phyloP scores from a whole-genome alignment of 345 rosid genomes.

The Syzygium aqueum region DNA sequence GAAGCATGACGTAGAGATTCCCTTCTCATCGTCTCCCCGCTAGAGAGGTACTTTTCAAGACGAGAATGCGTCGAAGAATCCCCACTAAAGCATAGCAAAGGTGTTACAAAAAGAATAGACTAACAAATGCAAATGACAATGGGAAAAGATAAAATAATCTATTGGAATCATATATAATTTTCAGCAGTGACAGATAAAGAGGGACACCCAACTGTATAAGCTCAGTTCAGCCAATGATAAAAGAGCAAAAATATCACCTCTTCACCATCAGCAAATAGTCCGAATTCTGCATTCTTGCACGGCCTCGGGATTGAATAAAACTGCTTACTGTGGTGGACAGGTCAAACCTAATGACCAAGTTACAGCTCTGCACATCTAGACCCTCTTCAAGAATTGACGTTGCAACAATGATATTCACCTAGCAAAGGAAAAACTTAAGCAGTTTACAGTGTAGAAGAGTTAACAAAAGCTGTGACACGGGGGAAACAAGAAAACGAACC shows the following conservation, averaged over 20 bases:
- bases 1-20: constrained; percentile 53
- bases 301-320: constrained; percentile 97
- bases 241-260: constrained; percentile 21
- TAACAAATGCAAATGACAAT: background rate
- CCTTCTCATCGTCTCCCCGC: constrained; percentile 69
- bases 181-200: background rate
- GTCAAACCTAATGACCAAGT: constrained; percentile 79
- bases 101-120: background rate
- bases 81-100: constrained; percentile 26
- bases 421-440: background rate
- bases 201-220: background rate
- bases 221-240: background rate
- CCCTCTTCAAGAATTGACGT: constrained; percentile 98
- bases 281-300: constrained; percentile 83
- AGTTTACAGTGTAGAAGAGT: background rate
- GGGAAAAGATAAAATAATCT: background rate
- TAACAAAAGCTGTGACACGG: background rate
- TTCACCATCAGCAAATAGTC: constrained; percentile 73
- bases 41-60: constrained; percentile 41
- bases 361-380: constrained; percentile 87
- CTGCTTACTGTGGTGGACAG: constrained; percentile 74
- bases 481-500: constrained; percentile 23
- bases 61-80: constrained; percentile 42
- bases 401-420: constrained; percentile 85
- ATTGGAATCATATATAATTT: background rate